Evolutionary conservation across 768 basidiomycete species (phyloP).

Genomic region (Suillus sp.): DNA sequence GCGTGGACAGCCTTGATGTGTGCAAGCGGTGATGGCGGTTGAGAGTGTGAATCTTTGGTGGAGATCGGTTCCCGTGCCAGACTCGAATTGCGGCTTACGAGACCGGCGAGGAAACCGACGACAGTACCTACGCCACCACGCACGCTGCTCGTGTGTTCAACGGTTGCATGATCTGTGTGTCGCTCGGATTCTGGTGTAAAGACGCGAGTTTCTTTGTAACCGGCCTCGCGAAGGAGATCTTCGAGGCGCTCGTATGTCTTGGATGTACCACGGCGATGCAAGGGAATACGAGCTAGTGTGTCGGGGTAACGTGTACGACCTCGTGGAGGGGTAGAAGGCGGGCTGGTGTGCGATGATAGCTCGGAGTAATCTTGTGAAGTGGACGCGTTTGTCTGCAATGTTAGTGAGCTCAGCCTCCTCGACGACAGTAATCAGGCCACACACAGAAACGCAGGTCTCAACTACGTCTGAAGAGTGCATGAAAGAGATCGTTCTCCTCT

Average conservation of each 20-base stretch:
- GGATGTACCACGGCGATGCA: constrained; percentile 79
- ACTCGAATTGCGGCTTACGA: constrained; percentile 42
- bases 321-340: constrained; percentile 44
- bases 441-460: constrained; percentile 1
- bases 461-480: constrained; percentile 2
- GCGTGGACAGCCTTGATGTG: constrained; percentile 16
- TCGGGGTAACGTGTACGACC: constrained; percentile 58
- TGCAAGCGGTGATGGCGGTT: constrained; percentile 31
- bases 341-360: constrained; percentile 19
- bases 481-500: constrained; percentile 1
- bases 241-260: constrained; percentile 83
- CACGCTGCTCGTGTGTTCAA: constrained; percentile 38
- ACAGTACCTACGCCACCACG: constrained; percentile 53
- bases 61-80: constrained; percentile 22
- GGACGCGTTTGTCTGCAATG: constrained; percentile 1
- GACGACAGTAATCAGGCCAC: neutral
- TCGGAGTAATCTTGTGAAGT: constrained; percentile 9
- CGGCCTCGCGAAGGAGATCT: constrained; percentile 82
- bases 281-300: constrained; percentile 64
- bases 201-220: constrained; percentile 90
- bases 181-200: constrained; percentile 84
- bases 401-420: neutral
- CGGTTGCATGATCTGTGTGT: constrained; percentile 23
- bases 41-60: constrained; percentile 19
- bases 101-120: constrained; percentile 65